These are phyloP conservation scores for Chrysosphaeria jannelii DNA, from an alignment of 2,329 filamentous ascomycete genomes.

Conservation along the genomic window DNA sequence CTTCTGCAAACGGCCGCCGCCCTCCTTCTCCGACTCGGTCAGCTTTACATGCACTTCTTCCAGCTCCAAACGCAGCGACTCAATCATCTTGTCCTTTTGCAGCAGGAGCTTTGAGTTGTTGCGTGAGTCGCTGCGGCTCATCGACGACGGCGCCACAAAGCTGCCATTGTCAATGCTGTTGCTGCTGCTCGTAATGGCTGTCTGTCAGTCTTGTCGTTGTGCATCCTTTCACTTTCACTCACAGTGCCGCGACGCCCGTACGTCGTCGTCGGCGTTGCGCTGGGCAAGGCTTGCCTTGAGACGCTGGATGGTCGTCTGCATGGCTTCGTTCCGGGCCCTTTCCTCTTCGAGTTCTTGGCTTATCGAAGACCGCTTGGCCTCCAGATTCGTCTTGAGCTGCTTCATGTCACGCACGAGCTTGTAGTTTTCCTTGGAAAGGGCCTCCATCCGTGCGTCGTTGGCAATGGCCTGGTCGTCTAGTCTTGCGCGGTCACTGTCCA, in stretches of 20 bases:
- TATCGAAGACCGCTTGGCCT: constrained; percentile 62
- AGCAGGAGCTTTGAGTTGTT: constrained; percentile 72
- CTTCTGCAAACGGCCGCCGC: constrained; percentile 61
- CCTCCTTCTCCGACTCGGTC: constrained; percentile 77
- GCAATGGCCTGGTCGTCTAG: constrained; percentile 74
- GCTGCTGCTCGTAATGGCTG: no score
- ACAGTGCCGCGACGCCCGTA: constrained; percentile 26
- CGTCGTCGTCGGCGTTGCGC: constrained; percentile 30
- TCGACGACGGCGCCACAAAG: constrained; percentile 61
- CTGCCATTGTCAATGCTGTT: constrained; percentile 43
- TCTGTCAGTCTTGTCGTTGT: constrained; percentile 6
- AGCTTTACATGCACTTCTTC: constrained; percentile 89
- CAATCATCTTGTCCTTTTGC: constrained; percentile 91
- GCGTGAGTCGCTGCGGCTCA: constrained; percentile 65
- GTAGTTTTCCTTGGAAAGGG: constrained; percentile 56
- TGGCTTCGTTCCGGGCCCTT: constrained; percentile 56
- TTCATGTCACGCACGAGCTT: constrained; percentile 58
- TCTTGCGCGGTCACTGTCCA: constrained; percentile 50
- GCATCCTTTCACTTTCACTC: constrained; percentile 1
- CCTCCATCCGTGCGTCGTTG: constrained; percentile 54
- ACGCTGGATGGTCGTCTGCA: constrained; percentile 69
- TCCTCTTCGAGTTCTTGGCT: constrained; percentile 82
- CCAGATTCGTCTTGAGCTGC: constrained; percentile 79
- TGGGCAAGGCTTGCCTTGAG: constrained; percentile 72
- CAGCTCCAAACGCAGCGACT: constrained; percentile 68